Conservation (phyloP, 2,329 filamentous ascomycete genomes). For the Truncatella angustata region DNA sequence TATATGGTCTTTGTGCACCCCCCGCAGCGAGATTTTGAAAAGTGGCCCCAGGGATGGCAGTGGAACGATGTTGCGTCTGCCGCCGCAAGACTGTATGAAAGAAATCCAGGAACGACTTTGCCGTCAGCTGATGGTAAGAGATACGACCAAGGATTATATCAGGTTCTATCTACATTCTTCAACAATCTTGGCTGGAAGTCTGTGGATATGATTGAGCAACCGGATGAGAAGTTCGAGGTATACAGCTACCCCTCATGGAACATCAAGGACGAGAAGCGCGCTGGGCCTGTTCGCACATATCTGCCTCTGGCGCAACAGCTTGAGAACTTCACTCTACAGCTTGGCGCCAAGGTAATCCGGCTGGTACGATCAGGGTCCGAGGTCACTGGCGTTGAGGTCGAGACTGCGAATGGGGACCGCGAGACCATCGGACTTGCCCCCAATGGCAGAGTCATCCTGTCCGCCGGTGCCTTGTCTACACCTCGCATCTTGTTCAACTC, state of each 20-base stretch:
- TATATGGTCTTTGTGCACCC: constrained; percentile 23
- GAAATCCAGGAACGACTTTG: constrained; percentile 15
- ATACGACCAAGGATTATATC: constrained; percentile 16
- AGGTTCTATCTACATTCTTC: constrained; percentile 15
- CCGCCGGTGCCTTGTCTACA: constrained; percentile 19
- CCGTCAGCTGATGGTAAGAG: constrained; percentile 15
- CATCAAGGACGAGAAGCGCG: constrained; percentile 37
- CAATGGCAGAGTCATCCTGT: constrained; percentile 22
- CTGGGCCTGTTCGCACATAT: constrained; percentile 14
- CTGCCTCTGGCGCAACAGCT: constrained; percentile 4
- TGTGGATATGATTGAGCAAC: constrained; percentile 13
- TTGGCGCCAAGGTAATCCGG: constrained; percentile 17
- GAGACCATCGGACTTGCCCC: constrained; percentile 15
- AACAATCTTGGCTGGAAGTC: constrained; percentile 15
- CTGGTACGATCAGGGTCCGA: constrained; percentile 9
- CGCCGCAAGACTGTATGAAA: constrained; percentile 17
- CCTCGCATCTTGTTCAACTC: constrained; percentile 26
- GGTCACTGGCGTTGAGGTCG: constrained; percentile 12
- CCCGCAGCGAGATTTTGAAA: constrained; percentile 12
- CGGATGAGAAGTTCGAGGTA: constrained; percentile 15
- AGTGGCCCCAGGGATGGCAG: constrained; percentile 17
- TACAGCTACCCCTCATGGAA: constrained; percentile 18
- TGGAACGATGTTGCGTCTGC: constrained; percentile 17
- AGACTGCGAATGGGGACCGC: constrained; percentile 10
- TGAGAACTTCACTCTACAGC: constrained; percentile 13